Percentiles rank a stretch among this genome's conserved stretches.
These are phyloP conservation scores for Rasamsonia emersonii DNA, from an alignment of 2,329 filamentous ascomycete species.

Conservation along the genomic window DNA sequence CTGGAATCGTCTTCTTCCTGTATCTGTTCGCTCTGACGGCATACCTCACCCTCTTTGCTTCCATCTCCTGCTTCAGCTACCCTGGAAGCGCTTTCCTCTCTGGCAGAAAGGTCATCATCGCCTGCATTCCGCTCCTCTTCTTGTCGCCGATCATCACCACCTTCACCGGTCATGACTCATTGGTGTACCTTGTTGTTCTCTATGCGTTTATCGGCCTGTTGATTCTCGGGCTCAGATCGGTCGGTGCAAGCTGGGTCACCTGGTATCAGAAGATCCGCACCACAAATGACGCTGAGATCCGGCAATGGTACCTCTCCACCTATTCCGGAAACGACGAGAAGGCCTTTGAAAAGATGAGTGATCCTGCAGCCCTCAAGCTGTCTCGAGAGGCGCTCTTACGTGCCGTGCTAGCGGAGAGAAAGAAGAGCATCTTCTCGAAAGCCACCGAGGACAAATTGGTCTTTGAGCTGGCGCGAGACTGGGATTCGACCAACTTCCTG, in stretches of 20 bases:
- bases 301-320: constrained; percentile 30
- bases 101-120: constrained; percentile 49
- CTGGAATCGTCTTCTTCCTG: constrained; percentile 50
- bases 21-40: constrained; percentile 51
- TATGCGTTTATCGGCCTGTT: constrained; percentile 46
- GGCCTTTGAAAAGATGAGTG: constrained; percentile 37
- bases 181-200: constrained; percentile 48
- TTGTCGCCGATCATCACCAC: constrained; percentile 50
- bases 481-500: constrained; percentile 46
- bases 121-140: constrained; percentile 48
- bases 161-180: constrained; percentile 45
- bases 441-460: constrained; percentile 40
- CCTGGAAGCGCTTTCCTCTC: constrained; percentile 48
- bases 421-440: constrained; percentile 35
- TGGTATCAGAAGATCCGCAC: constrained; percentile 40
- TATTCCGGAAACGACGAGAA: constrained; percentile 28
- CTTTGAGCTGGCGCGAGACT: constrained; percentile 43
- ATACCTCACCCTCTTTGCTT: constrained; percentile 51
- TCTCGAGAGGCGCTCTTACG: constrained; percentile 38
- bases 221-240: constrained; percentile 44
- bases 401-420: constrained; percentile 38
- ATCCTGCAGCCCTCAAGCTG: constrained; percentile 41
- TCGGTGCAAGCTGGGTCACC: constrained; percentile 50
- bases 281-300: constrained; percentile 31
- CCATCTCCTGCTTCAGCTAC: constrained; percentile 46